Evolutionary conservation across 1,139 yeast genomes (phyloP).

Genomic region (Entelexis sorbosivorans): DNA sequence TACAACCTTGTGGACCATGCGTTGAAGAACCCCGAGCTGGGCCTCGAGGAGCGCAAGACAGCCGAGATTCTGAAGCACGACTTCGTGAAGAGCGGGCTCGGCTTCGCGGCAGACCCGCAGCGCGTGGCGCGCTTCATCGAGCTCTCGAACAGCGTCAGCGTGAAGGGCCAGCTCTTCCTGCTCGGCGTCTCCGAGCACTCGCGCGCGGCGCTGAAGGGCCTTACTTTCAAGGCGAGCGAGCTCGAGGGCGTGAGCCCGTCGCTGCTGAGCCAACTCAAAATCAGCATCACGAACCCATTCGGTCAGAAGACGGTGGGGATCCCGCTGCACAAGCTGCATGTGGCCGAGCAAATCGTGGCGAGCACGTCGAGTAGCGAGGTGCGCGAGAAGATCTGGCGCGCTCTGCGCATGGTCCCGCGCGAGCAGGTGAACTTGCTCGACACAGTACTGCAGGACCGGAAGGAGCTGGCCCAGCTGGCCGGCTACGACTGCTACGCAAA

Average conservation of each 20-base stretch:
- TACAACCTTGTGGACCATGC: conserved; percentile 50
- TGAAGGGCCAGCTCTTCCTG: conserved; percentile 71
- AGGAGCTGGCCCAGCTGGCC: conserved; percentile 60
- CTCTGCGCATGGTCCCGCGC: conserved; percentile 46
- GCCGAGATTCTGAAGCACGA: conserved; percentile 74
- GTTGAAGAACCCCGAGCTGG: conserved; percentile 33
- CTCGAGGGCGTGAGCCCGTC: conserved; percentile 33
- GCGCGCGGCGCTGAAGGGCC: conserved; percentile 21
- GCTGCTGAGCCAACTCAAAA: conserved; percentile 22
- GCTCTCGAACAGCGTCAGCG: conserved; percentile 69
- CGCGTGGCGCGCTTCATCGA: conserved; percentile 50
- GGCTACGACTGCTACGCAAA: conserved; percentile 64
- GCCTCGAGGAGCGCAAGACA: conserved; percentile 64
- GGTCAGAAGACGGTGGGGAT: conserved; percentile 35
- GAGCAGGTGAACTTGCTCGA: conserved; percentile 54
- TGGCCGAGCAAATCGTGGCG: conserved; percentile 57
- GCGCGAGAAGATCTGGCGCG: conserved; percentile 63
- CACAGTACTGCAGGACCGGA: conserved; percentile 52
- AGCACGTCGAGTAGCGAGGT: conserved; percentile 47
- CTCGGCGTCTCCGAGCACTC: conserved; percentile 36
- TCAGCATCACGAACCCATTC: conserved; percentile 2
- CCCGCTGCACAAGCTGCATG: conserved; percentile 53
- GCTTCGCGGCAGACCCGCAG: conserved; percentile 55
- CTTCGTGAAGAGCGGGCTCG: conserved; percentile 83
- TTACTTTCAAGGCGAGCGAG: conserved; percentile 30